Percentiles rank a stretch among this genome's conserved stretches.
Evolutionary conservation across 345 rosid genomes (phyloP).

Genomic region (Lumnitzera racemosa): DNA sequence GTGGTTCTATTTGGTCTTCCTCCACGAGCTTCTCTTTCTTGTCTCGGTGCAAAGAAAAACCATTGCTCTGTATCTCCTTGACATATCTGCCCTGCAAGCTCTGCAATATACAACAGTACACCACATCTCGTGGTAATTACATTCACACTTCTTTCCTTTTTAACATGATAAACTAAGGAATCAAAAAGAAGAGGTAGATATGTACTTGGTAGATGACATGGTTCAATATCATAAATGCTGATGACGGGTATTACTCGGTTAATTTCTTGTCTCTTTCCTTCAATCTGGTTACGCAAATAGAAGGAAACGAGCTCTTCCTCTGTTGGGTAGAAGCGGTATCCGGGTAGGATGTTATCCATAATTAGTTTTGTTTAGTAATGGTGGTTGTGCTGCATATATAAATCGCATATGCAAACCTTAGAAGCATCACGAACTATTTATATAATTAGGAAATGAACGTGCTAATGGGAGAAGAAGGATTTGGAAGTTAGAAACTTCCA

Average conservation of each 20-base stretch:
- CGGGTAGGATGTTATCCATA: constrained; percentile 32
- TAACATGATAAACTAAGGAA: neutral
- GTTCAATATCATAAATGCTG: constrained; percentile 52
- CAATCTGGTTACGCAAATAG: constrained; percentile 66
- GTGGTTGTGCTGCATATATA: neutral
- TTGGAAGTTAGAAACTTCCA: constrained; percentile 25
- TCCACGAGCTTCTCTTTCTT: constrained; percentile 79
- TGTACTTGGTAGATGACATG: constrained; percentile 71
- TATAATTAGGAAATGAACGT: too few relatives aligned
- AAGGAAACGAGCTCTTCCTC: constrained; percentile 83
- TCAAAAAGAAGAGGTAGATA: neutral
- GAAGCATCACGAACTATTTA: too few relatives aligned
- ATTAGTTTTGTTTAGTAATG: neutral
- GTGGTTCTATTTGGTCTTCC: constrained; percentile 80
- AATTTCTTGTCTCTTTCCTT: constrained; percentile 41
- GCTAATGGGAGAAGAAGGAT: constrained; percentile 10
- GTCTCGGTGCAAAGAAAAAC: constrained; percentile 86
- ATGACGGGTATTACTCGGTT: constrained; percentile 57
- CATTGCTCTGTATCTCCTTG: constrained; percentile 76
- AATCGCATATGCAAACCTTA: too few relatives aligned
- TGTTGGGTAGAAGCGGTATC: constrained; percentile 84
- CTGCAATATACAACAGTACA: constrained; percentile 30
- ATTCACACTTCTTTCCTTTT: too few relatives aligned
- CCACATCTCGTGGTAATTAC: neutral
- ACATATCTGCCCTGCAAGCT: constrained; percentile 52